Evolutionary conservation across 1,284 basidiomycete genomes (phyloP).

Genomic region (Kwoniella shivajii): DNA sequence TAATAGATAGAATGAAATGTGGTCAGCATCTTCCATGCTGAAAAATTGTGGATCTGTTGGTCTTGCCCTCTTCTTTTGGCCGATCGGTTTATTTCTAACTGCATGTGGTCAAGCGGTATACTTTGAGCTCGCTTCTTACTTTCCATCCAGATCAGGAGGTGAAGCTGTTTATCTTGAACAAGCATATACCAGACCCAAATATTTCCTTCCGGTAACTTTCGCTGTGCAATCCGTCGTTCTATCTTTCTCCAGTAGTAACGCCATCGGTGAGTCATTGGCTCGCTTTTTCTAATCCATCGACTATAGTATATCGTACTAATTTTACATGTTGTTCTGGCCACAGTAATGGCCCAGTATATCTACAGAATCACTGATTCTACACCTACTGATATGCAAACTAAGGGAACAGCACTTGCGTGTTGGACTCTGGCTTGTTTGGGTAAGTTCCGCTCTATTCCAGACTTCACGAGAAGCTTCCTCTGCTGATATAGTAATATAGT

Average conservation of each 20-base stretch:
- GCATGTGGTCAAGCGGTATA: conserved; percentile 36
- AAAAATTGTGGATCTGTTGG: conserved; percentile 31
- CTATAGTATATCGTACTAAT: no score
- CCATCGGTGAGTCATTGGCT: conserved; percentile 15
- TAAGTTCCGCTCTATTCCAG: conserved; percentile 1
- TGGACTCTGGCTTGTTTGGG: conserved; percentile 18
- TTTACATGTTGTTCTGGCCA: not conserved
- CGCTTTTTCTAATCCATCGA: not conserved
- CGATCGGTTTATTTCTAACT: conserved; percentile 32
- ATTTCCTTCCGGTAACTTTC: conserved; percentile 36
- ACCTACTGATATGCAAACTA: conserved; percentile 24
- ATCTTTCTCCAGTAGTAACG: conserved; percentile 29
- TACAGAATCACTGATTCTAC: conserved; percentile 22
- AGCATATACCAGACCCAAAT: conserved; percentile 29
- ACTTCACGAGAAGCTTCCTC: conserved; percentile 1
- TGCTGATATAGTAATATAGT: not conserved
- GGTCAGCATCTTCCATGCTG: not conserved
- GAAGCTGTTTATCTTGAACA: conserved; percentile 43
- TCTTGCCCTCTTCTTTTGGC: conserved; percentile 35
- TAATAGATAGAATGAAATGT: not conserved
- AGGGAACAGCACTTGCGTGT: conserved; percentile 24
- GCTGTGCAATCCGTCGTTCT: conserved; percentile 32
- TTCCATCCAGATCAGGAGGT: conserved; percentile 33
- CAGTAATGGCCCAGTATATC: conserved; percentile 30
- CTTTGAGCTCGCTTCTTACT: conserved; percentile 32